phyloP scores from a whole-genome alignment of 257 asterid genomes.

The Lithospermum erythrorhizon region DNA sequence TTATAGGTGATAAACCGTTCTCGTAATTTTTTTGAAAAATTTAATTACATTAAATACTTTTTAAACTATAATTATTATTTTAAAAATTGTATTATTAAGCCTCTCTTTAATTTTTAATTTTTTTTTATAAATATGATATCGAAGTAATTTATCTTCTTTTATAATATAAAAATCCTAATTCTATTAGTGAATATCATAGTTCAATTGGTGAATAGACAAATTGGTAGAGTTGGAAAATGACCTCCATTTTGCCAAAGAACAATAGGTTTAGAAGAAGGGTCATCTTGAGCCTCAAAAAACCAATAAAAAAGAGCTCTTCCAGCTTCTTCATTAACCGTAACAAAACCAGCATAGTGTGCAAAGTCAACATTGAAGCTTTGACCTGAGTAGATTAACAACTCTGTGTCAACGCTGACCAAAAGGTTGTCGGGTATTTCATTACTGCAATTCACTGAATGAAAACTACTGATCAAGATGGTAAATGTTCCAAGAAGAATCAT shows the following conservation, averaged over 20 bases:
- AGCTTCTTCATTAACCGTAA: slow-evolving; percentile 53
- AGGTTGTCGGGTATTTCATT: slow-evolving; percentile 4
- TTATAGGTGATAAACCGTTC: no score
- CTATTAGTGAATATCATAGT: no score
- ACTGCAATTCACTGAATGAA: slow-evolving; percentile 23
- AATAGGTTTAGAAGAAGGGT: slow-evolving; percentile 80
- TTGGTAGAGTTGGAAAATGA: no score
- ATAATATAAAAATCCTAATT: no score
- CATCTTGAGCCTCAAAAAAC: slow-evolving; percentile 87
- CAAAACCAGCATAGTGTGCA: slow-evolving; percentile 67
- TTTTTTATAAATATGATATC: no score
- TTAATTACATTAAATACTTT: no score
- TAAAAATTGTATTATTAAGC: no score
- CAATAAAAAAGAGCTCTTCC: slow-evolving; percentile 77
- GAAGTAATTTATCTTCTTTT: no score
- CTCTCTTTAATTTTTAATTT: no score
- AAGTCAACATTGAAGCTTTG: slow-evolving; percentile 66
- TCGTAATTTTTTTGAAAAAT: no score
- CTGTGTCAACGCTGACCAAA: slow-evolving; percentile 41
- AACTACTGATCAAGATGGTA: slow-evolving; percentile 15
- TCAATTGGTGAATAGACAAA: no score
- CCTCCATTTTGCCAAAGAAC: slow-evolving; percentile 99
- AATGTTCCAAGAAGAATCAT: slow-evolving; percentile 16
- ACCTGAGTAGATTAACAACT: slow-evolving; percentile 61
- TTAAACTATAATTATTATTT: no score